These are phyloP conservation scores for Zygnema circumcarinatum DNA, from an alignment of 139 green algal species.

Conservation along the genomic window DNA sequence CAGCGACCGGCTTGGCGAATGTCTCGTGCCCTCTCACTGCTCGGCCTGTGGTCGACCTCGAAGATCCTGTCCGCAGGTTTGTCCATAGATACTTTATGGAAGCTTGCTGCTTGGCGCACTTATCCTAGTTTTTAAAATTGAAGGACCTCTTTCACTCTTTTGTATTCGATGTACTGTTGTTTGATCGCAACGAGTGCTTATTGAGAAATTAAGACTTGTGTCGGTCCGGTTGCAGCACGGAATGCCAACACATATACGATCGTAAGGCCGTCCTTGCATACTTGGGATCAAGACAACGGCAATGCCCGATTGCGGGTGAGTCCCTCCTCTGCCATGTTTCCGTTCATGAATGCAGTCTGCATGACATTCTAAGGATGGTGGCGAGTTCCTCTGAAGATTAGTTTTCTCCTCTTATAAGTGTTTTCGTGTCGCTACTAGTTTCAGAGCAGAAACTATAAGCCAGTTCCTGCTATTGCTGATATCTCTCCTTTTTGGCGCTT, in stretches of 20 bases:
- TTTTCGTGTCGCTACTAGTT: too few species aligned
- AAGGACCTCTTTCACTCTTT: neutral
- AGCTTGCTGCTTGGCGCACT: neutral
- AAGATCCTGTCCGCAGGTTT: neutral
- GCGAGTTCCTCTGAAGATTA: too few species aligned
- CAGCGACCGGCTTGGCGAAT: neutral
- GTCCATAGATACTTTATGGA: neutral
- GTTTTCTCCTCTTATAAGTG: too few species aligned
- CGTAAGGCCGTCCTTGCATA: neutral
- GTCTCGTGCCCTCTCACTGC: neutral
- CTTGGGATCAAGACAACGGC: neutral
- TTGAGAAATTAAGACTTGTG: neutral
- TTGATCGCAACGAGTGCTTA: neutral
- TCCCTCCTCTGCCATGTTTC: neutral
- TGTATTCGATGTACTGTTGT: neutral
- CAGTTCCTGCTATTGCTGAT: neutral
- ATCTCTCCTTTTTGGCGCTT: neutral
- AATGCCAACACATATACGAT: neutral
- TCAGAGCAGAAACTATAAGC: neutral
- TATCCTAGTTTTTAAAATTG: neutral
- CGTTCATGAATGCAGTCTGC: neutral
- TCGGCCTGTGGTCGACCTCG: neutral
- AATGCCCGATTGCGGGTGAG: neutral
- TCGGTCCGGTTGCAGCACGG: neutral
- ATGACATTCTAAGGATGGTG: too few species aligned